Evolutionary conservation across 169 alveolate species (phyloP).

Genomic region (Ichthyophthirius multifiliis): DNA sequence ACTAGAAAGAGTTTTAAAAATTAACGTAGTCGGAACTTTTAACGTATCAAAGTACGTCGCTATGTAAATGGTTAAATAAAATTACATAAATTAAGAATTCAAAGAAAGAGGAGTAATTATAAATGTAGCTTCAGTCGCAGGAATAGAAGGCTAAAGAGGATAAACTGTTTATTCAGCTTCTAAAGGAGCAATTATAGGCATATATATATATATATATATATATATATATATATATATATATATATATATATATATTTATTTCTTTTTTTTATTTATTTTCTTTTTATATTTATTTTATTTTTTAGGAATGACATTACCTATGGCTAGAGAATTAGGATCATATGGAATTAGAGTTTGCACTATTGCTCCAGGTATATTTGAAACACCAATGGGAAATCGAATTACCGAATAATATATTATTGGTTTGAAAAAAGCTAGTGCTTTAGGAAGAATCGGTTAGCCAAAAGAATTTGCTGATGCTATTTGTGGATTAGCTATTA

Average conservation of each 20-base stretch:
- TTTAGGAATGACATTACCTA: constrained; percentile 36
- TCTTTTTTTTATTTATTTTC: not conserved
- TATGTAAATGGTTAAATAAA: constrained; percentile 39
- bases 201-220: not conserved
- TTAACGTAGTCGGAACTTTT: constrained; percentile 72
- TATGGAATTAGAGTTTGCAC: constrained; percentile 74
- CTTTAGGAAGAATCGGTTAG: constrained; percentile 67
- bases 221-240: too few species aligned
- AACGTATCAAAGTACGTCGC: constrained; percentile 66
- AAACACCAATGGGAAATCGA: constrained; percentile 64
- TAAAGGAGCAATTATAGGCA: constrained; percentile 76
- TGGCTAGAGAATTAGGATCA: constrained; percentile 80
- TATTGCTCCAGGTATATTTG: constrained; percentile 77
- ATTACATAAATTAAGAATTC: constrained; percentile 13
- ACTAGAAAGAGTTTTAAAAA: constrained; percentile 46
- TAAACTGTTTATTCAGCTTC: constrained; percentile 68
- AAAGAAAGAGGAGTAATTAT: constrained; percentile 78
- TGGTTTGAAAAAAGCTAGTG: constrained; percentile 47
- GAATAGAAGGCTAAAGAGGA: constrained; percentile 77
- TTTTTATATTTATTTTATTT: not conserved
- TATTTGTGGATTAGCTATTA: constrained; percentile 50
- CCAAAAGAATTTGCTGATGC: constrained; percentile 77
- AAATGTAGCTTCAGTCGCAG: constrained; percentile 74
- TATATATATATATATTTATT: too few species aligned
- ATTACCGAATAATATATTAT: constrained; percentile 35